phyloP scores from a whole-genome alignment of 345 rosid genomes.

The Kernera saxatilis region DNA sequence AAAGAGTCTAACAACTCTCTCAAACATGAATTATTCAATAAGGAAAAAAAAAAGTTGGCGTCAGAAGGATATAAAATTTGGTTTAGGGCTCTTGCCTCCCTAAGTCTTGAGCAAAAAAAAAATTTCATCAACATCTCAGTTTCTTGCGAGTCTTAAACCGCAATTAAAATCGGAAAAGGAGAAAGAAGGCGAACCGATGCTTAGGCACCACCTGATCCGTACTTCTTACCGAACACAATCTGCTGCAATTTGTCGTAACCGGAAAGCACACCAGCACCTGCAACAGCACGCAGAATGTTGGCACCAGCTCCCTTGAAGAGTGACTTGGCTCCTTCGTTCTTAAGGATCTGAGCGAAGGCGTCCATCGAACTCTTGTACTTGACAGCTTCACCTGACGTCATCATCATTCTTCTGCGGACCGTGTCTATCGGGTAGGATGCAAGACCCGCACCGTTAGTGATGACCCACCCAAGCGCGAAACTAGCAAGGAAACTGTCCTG shows the following conservation, averaged over 20 bases:
- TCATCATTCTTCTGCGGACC: slow-evolving; percentile 95
- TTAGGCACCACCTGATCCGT: slow-evolving; percentile 65
- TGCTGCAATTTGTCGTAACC: slow-evolving; percentile 89
- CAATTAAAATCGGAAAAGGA: slow-evolving; percentile 2
- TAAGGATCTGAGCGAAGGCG: slow-evolving; percentile 65
- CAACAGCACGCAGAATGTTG: slow-evolving; percentile 77
- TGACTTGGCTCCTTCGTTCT: slow-evolving; percentile 76
- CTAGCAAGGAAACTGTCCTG: slow-evolving; percentile 94
- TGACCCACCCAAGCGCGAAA: slow-evolving; percentile 78
- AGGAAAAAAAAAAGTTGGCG: background rate
- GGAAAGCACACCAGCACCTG: slow-evolving; percentile 92
- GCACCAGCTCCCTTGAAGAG: slow-evolving; percentile 94
- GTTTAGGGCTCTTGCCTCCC: slow-evolving; percentile 5
- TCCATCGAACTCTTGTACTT: slow-evolving; percentile 77
- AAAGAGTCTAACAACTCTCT: background rate
- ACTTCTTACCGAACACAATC: slow-evolving; percentile 75
- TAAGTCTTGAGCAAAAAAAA: slow-evolving; percentile 1
- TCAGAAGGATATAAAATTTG: slow-evolving; percentile 7
- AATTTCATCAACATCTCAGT: slow-evolving; percentile 27
- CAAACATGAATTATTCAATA: slow-evolving; percentile 20
- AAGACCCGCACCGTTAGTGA: slow-evolving; percentile 80
- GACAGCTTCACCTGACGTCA: slow-evolving; percentile 90
- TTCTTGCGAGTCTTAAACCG: slow-evolving; percentile 1
- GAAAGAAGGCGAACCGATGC: background rate
- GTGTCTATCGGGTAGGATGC: slow-evolving; percentile 86